phyloP scores from a whole-genome alignment of 2,329 filamentous ascomycete species.

The Ophiostoma tasmaniense region DNA sequence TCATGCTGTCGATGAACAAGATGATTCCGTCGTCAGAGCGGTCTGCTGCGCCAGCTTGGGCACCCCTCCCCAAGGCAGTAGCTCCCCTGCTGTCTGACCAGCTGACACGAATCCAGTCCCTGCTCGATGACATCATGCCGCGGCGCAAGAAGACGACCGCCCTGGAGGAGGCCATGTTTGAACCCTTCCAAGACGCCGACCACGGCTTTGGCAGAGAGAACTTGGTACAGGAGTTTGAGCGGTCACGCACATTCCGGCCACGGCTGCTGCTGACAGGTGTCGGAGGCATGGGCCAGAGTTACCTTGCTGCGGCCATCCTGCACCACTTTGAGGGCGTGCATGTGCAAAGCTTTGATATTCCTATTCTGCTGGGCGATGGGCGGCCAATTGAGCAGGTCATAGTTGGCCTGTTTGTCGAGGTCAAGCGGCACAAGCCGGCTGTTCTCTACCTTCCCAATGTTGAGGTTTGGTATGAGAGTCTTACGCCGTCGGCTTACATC shows the following conservation, averaged over 20 bases:
- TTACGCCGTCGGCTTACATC: conserved; percentile 58
- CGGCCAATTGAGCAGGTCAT: conserved; percentile 80
- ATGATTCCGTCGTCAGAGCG: conserved; percentile 92
- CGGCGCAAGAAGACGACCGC: conserved; percentile 80
- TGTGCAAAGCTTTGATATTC: conserved; percentile 88
- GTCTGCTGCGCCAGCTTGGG: conserved; percentile 74
- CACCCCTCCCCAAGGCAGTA: conserved; percentile 68
- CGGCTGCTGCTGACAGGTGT: conserved; percentile 74
- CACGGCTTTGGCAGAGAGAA: conserved; percentile 79
- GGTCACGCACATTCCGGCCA: conserved; percentile 78
- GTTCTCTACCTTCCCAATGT: conserved; percentile 91
- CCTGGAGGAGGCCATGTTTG: conserved; percentile 86
- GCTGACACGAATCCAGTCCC: conserved; percentile 57
- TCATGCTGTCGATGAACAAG: conserved; percentile 94
- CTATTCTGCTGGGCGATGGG: conserved; percentile 76
- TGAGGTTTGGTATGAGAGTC: conserved; percentile 69
- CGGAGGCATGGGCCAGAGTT: conserved; percentile 87
- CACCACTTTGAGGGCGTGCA: conserved; percentile 91
- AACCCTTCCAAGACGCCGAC: conserved; percentile 74
- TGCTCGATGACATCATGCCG: conserved; percentile 70
- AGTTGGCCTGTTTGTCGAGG: conserved; percentile 83
- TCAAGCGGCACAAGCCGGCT: conserved; percentile 88
- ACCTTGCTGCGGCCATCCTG: conserved; percentile 74
- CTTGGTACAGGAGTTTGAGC: conserved; percentile 69
- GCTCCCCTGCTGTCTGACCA: conserved; percentile 73